Base-by-base conservation (phyloP, 164 flowering plant species). In the Stephania yunnanensis region DNA sequence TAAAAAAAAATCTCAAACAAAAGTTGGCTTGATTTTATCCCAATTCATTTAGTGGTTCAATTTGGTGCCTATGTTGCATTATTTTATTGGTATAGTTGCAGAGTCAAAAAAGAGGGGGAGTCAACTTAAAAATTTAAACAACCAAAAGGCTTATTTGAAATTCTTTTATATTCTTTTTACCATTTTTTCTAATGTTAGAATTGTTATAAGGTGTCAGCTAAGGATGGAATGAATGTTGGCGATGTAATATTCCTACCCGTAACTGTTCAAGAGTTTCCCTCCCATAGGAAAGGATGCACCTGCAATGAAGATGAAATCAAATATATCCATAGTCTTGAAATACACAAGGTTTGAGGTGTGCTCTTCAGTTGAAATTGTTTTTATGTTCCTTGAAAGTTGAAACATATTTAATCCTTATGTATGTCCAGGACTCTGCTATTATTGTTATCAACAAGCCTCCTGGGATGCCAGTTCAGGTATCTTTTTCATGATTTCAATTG, bases 401-500 rank as follows among this genome's bases (percentile, higher is more conserved):
- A 76, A 3, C 13, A 11, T 19, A 61, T 20, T 25, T 15, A 50
- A 61, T 79, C 72, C 76, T 42, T 77, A 25, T 75, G 74, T 55
- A 48, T 25, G 10, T 74, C 66, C 74, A 95, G 99, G 99, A 93
- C 86, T 77, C 92, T 52, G 91, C 94, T 11, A 92, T 95, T 75
- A 81, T 95, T 77, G 95, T 85, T 68, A 48, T 95, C 76, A 95
- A 95, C 76, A 95, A 95, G 76, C 99, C 99, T 76, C 90, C 87
- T 10, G 97, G 98, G 74, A 82, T 95, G 88, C 92, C 99, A 63
- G 99, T 95, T 78, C 99, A 95, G 90, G 99, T 95, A 73, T 75
- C 68, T 73, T 69, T 53, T 58, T 29, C 9, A 78, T 75, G 64
- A 45, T 5, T 50, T 73, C 30, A 22, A 5, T 67, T 50, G 66